A percentile compares a stretch with the other conserved stretches of the same genome.
These are phyloP conservation scores for Hanseniaspora vineae DNA, from an alignment of 805 yeast species.

Conservation along the genomic window DNA sequence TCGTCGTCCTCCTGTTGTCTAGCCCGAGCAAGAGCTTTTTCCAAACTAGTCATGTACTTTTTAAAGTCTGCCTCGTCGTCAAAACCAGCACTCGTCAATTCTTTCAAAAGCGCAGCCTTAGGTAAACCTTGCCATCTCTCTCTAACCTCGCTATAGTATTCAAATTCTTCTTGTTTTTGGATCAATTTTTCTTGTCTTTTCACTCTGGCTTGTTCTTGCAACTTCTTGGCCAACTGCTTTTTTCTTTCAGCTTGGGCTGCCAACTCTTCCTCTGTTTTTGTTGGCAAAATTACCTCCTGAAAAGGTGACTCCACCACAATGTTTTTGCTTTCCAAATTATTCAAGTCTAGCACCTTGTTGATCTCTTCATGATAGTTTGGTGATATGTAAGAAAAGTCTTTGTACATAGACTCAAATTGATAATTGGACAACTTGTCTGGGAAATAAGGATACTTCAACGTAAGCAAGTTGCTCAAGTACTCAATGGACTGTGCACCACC, in stretches of 20 bases:
- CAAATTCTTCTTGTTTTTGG: constrained; percentile 70
- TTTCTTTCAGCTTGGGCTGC: constrained; percentile 65
- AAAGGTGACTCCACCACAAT: constrained; percentile 75
- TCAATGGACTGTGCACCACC: constrained; percentile 71
- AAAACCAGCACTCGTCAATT: constrained; percentile 61
- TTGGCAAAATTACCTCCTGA: constrained; percentile 47
- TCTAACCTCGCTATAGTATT: constrained; percentile 50
- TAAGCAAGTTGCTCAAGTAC: constrained; percentile 48
- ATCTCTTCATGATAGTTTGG: constrained; percentile 55
- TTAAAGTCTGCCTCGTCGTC: constrained; percentile 60
- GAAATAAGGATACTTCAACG: constrained; percentile 82
- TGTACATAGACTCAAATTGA: constrained; percentile 56
- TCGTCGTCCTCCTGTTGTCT: constrained; percentile 51
- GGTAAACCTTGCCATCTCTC: constrained; percentile 37
- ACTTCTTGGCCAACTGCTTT: constrained; percentile 70
- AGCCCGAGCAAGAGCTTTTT: constrained; percentile 56
- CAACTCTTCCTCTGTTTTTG: constrained; percentile 76
- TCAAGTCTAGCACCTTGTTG: constrained; percentile 37
- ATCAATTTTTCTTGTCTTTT: constrained; percentile 66
- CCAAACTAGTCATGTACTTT: constrained; percentile 51
- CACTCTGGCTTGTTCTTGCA: constrained; percentile 88
- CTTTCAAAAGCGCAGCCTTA: constrained; percentile 40
- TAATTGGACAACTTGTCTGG: constrained; percentile 56
- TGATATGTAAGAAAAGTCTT: constrained; percentile 71
- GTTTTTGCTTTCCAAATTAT: constrained; percentile 54